Percentiles rank a stretch among this genome's conserved stretches.
Conservation (phyloP, 108 stramenopile genomes). For the Schizochytrium sp. region DNA sequence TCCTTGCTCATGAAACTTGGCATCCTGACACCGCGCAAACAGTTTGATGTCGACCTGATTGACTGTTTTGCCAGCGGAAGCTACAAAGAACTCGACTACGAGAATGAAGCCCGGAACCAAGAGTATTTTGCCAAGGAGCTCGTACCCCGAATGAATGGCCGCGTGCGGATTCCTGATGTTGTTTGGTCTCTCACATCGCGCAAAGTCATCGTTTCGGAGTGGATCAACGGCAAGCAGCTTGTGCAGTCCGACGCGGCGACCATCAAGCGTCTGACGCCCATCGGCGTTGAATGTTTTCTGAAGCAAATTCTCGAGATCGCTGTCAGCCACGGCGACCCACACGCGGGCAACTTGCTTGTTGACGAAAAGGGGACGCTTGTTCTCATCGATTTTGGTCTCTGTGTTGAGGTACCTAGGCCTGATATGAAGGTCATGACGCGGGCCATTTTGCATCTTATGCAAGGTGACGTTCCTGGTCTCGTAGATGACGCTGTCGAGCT, state of each 20-base stretch:
- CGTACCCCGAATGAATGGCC: slow-evolving; percentile 46
- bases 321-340: slow-evolving; percentile 65
- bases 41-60: slow-evolving; percentile 14
- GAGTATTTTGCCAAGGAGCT: slow-evolving; percentile 48
- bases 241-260: slow-evolving; percentile 51
- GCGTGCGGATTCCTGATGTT: slow-evolving; percentile 63
- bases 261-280: slow-evolving; percentile 62
- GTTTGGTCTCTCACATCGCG: slow-evolving; percentile 65
- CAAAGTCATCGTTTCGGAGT: slow-evolving; percentile 62
- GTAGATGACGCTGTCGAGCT: slow-evolving; percentile 67
- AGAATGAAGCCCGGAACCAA: slow-evolving; percentile 65
- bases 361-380: slow-evolving; percentile 42
- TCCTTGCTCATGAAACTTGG: slow-evolving; percentile 34
- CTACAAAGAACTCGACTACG: slow-evolving; percentile 51
- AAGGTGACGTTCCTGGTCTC: slow-evolving; percentile 51
- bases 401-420: slow-evolving; percentile 53
- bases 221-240: slow-evolving; percentile 69
- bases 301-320: slow-evolving; percentile 74
- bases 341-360: slow-evolving; percentile 30
- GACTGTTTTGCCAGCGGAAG: slow-evolving; percentile 20
- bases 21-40: not conserved
- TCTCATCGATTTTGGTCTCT: slow-evolving; percentile 76
- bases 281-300: slow-evolving; percentile 73
- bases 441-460: slow-evolving; percentile 68
- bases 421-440: slow-evolving; percentile 62